A percentile compares a stretch with the other conserved stretches of the same genome.
phyloP scores from a whole-genome alignment of 768 basidiomycete genomes.

The Rhodotorula graminis region DNA sequence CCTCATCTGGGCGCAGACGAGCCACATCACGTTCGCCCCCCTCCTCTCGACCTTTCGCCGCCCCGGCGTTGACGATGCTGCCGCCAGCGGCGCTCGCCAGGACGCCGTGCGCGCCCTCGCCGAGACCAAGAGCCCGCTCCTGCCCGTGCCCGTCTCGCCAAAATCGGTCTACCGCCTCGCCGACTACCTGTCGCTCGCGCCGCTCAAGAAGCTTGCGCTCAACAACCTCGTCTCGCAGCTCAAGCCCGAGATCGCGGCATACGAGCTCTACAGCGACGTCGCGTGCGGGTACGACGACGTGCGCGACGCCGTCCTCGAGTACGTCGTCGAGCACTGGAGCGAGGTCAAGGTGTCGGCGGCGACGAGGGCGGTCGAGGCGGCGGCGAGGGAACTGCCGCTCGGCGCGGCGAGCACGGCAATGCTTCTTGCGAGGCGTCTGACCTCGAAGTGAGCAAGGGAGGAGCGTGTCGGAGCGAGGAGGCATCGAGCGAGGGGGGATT shows the following conservation, averaged over 20 bases:
- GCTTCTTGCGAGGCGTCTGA: too few species aligned
- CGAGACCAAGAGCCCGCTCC: background rate
- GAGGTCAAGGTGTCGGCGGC: background rate
- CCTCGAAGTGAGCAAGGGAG: too few species aligned
- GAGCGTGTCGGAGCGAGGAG: too few species aligned
- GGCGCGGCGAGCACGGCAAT: background rate
- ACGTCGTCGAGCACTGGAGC: background rate
- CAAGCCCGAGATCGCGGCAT: background rate
- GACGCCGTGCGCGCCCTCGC: too few species aligned
- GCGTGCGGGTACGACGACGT: background rate
- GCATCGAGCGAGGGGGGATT: too few species aligned
- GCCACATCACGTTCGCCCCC: constrained; percentile 5
- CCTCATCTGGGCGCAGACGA: background rate
- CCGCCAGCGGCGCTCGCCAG: background rate
- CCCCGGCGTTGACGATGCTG: too few species aligned
- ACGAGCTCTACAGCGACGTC: background rate
- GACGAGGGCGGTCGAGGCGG: constrained; percentile 3
- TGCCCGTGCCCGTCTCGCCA: constrained; percentile 13
- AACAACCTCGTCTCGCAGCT: background rate
- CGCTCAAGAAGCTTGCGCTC: constrained; percentile 12
- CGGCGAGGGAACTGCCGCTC: background rate
- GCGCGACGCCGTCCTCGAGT: background rate
- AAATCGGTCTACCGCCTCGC: constrained; percentile 21
- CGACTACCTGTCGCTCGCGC: constrained; percentile 4
- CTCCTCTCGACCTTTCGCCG: constrained; percentile 4